Conservation (phyloP, 805 yeast species). For the Candida ulmi region DNA sequence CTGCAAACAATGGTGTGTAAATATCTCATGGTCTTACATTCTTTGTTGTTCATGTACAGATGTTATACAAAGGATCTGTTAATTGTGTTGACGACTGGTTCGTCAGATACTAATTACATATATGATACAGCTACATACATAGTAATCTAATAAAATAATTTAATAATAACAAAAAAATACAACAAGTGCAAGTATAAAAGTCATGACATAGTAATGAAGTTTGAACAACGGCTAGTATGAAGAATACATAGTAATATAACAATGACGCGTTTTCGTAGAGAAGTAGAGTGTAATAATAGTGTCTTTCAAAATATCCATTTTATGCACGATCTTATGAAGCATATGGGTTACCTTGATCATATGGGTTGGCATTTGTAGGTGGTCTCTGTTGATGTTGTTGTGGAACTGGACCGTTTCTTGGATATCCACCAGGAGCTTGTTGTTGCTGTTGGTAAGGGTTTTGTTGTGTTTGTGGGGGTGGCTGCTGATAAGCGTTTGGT, state of each 20-base stretch:
- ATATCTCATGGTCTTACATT: no score
- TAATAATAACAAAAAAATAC: no score
- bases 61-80: no score
- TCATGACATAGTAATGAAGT: no score
- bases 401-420: background rate
- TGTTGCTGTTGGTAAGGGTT: conserved; percentile 6
- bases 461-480: conserved; percentile 7
- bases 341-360: conserved; percentile 13
- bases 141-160: no score
- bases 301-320: background rate
- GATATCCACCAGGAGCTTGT: background rate
- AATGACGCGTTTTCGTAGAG: no score
- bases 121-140: no score
- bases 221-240: no score
- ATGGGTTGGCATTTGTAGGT: background rate
- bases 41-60: no score
- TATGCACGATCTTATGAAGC: conserved; percentile 2
- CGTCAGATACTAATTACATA: no score
- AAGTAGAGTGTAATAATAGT: background rate
- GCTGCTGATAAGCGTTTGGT: conserved; percentile 8
- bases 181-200: no score
- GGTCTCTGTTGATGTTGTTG: background rate
- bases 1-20: background rate
- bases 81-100: no score
- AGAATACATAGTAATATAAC: background rate